Evolutionary conservation across 2,329 filamentous ascomycete species (phyloP), one percentile per base, ranked within the genome.

Genomic region (Penicillium hesseltinei): DNA sequence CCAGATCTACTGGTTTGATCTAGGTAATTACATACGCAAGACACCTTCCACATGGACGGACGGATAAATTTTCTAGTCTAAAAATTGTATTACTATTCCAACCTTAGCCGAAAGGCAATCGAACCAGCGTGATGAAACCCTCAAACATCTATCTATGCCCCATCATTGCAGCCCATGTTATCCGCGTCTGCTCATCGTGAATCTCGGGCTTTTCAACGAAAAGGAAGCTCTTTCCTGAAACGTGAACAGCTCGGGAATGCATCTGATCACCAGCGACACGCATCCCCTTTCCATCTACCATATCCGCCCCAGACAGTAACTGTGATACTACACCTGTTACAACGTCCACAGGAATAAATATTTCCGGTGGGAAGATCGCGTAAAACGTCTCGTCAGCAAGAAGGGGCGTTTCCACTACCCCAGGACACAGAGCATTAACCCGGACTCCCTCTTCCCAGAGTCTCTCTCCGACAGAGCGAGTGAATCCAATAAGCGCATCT

Each of bases 401-500:
- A 10, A 78, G 57, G 15, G 73, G 71, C 2, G 75, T 77, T 48
- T 65, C 62, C 11, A 77, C 74, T 1, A 71, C 72, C 15, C 59
- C 57, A 1, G 61, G 62, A 6, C 62, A 65, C 19, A 65, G 52
- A n/a, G 62, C 67, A 53, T 77, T 78, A 1, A 74, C 73, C 4
- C 74, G 69, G 21, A 79, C 70, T 3, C 71, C 69, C 5, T 77
- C 72, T 3, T 65, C 61, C 46, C 69, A 69, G 54, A 73, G 73
- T 4, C 65, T 64, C 4, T 69, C 66, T 0, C 72, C 71, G 11
- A 76, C 71, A 10, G 72, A 67, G 11, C 73, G 69, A 40, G 73
- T 71, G 59, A 77, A 73, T 3, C 75, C 75, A 1, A 78, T 57
- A 0, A 77, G 67, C 3, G 69, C 76, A 51, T 62, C 63, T 65